These are phyloP conservation scores for Polyplosphaeria fusca DNA, from an alignment of 495 filamentous ascomycete genomes.

Conservation along the genomic window DNA sequence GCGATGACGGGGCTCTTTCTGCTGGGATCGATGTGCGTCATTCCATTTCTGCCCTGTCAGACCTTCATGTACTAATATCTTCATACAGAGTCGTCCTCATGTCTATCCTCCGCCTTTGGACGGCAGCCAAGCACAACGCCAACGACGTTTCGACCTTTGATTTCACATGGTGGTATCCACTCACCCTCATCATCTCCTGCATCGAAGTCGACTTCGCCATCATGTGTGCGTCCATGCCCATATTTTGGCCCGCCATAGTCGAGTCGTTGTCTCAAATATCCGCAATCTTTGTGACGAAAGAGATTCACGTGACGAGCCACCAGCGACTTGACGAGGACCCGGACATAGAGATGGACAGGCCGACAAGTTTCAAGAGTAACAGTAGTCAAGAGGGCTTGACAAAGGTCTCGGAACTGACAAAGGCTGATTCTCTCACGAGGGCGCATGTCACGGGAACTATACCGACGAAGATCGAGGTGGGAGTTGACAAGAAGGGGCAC, in stretches of 20 bases:
- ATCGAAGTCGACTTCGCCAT: constrained; percentile 27
- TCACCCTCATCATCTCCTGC: constrained; percentile 14
- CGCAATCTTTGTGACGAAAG: constrained; percentile 28
- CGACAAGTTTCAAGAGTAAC: neutral
- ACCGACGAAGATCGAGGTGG: neutral
- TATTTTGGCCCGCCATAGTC: constrained; percentile 26
- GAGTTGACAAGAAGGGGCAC: neutral
- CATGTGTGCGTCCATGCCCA: constrained; percentile 23
- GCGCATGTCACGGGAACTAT: constrained; percentile 12
- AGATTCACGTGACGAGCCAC: constrained; percentile 18
- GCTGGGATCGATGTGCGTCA: constrained; percentile 5
- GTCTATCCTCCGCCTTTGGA: constrained; percentile 15
- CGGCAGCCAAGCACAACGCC: neutral
- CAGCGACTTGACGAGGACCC: constrained; percentile 4
- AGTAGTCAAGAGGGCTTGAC: constrained; percentile 5
- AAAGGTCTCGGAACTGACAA: neutral
- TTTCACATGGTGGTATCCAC: constrained; percentile 26
- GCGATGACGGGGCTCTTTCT: constrained; percentile 10
- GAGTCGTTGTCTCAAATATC: constrained; percentile 4
- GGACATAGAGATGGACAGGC: constrained; percentile 3
- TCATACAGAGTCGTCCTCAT: constrained; percentile 16
- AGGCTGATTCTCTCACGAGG: neutral
- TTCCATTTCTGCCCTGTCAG: no score
- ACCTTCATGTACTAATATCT: no score
- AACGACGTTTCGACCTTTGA: neutral